These are phyloP conservation scores for Jaapia argillacea DNA, from an alignment of 768 basidiomycete genomes.

Conservation along the genomic window DNA sequence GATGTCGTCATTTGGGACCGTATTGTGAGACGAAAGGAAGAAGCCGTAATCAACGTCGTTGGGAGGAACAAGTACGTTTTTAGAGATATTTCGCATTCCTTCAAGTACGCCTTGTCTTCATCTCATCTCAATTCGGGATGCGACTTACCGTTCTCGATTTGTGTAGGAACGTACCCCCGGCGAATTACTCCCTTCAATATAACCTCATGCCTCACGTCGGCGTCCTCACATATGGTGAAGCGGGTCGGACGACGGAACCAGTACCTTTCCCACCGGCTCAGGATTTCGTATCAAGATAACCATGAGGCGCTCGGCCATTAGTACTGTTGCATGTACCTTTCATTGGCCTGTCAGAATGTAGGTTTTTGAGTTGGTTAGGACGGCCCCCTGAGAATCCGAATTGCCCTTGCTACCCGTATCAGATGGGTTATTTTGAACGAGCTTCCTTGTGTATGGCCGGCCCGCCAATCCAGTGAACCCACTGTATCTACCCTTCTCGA, in stretches of 20 bases:
- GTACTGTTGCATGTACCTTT: no score
- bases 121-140: not conserved
- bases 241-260: slow-evolving; percentile 31
- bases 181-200: slow-evolving; percentile 71
- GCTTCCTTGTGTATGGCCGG: no score
- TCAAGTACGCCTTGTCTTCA: slow-evolving; percentile 48
- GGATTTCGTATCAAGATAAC: slow-evolving; percentile 11
- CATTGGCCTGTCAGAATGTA: no score
- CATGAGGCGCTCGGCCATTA: not conserved
- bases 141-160: not conserved
- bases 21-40: slow-evolving; percentile 73
- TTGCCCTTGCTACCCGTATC: no score
- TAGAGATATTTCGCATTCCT: slow-evolving; percentile 61
- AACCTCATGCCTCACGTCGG: slow-evolving; percentile 91
- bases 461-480: no score
- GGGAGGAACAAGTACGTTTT: slow-evolving; percentile 81
- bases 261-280: slow-evolving; percentile 22
- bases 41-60: slow-evolving; percentile 54
- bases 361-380: no score
- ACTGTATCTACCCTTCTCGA: no score
- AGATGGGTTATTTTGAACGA: no score
- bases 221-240: slow-evolving; percentile 68
- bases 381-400: no score
- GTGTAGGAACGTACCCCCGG: slow-evolving; percentile 51
- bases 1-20: slow-evolving; percentile 89